Evolutionary conservation across 805 yeast genomes (phyloP), one percentile per base, ranked within the genome.

Genomic region (Candida fluviatilis): DNA sequence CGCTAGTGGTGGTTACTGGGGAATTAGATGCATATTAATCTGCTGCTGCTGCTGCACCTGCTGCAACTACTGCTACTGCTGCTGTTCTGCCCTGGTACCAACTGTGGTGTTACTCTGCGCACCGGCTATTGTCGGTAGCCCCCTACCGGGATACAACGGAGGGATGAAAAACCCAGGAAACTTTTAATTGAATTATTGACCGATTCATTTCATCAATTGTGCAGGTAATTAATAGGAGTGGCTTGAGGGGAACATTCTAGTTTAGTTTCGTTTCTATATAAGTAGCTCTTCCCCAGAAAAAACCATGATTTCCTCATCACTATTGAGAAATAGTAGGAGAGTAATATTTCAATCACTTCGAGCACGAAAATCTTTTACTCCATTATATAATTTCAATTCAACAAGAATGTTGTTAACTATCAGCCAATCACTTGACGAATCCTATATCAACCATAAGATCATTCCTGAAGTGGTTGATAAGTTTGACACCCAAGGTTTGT

Each of bases 381-480:
- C n/a, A n/a, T n/a, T n/a, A n/a, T n/a, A n/a, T n/a, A 21, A 21
- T 10, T 21, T 34, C 25, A 41, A 40, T 29, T 37, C 52, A 18
- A 58, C 44, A 47, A 69, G 67, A 75, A 58, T 58, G 37, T 63
- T 75, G 40, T 61, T 75, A 48, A 76, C 80, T 14, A 76, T 76
- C 41, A 69, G 79, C 30, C 76, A 72, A 55, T 73, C 78, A 27
- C 66, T 76, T 44, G 76, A 69, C 50, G 80, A 75, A 42, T 60
- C 78, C 13, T 66, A 64, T 45, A 48, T 54, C 37, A 74, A 73
- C 50, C 75, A 70, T 56, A 73, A 69, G 45, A 60, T 76, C 39
- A 57, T 72, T 23, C 80, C 82, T 19, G 78, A 74, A 4, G 78
- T 75, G 7, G 66, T 74, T 39, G 76, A 74, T 41, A 58, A 69